These are phyloP conservation scores for Exophiala bonariae DNA, from an alignment of 2,329 filamentous ascomycete genomes.

Conservation along the genomic window DNA sequence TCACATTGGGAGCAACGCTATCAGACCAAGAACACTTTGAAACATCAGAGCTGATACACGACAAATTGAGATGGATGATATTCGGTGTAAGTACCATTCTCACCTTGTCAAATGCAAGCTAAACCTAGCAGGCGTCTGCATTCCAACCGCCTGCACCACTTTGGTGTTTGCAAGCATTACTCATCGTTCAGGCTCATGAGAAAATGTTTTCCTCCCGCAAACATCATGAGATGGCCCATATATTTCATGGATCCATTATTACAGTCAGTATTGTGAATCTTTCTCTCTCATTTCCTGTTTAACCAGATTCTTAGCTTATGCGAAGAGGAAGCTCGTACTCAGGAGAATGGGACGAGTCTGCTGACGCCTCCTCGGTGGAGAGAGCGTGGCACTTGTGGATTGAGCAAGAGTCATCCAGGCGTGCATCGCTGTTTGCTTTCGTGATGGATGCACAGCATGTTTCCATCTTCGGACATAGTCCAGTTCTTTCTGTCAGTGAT, in stretches of 20 bases:
- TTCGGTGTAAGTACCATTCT: slow-evolving; percentile 21
- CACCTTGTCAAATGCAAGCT: too few species aligned
- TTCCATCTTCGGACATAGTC: slow-evolving; percentile 32
- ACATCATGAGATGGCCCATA: slow-evolving; percentile 32
- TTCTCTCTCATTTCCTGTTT: too few species aligned
- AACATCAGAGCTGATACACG: slow-evolving; percentile 26
- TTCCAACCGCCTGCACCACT: slow-evolving; percentile 32
- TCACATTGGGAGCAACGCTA: slow-evolving; percentile 30
- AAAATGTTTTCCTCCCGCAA: slow-evolving; percentile 32
- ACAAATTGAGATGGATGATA: slow-evolving; percentile 29
- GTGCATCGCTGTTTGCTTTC: slow-evolving; percentile 32
- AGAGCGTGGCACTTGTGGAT: slow-evolving; percentile 29
- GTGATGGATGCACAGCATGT: slow-evolving; percentile 34
- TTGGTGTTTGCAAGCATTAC: slow-evolving; percentile 32
- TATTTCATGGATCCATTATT: slow-evolving; percentile 32
- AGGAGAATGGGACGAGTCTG: slow-evolving; percentile 6
- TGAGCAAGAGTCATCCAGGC: slow-evolving; percentile 29
- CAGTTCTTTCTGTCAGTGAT: slow-evolving; percentile 31
- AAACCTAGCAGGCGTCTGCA: too few species aligned
- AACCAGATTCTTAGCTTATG: slow-evolving; percentile 8
- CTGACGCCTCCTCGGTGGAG: slow-evolving; percentile 8
- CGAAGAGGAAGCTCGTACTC: slow-evolving; percentile 16
- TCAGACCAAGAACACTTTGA: slow-evolving; percentile 27
- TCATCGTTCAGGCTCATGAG: slow-evolving; percentile 30
- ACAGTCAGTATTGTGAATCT: slow-evolving; percentile 10